Evolutionary conservation across 2,329 filamentous ascomycete species (phyloP).

Genomic region (Calonectria pteridis): DNA sequence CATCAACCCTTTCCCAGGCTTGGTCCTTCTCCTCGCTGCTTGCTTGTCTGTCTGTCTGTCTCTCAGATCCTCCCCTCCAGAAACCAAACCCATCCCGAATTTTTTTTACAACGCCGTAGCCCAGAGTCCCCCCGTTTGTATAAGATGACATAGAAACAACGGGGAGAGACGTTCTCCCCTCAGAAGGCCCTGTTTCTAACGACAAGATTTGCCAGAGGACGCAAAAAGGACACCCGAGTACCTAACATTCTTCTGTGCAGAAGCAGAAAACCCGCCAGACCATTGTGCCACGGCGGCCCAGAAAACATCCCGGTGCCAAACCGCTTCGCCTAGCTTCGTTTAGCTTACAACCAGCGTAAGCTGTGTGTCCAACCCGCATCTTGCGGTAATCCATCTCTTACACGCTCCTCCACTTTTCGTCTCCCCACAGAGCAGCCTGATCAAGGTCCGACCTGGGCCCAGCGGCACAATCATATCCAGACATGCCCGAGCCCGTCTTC

Average conservation of each 20-base stretch:
- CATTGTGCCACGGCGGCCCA: neutral
- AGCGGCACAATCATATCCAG: neutral
- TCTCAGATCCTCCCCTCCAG: neutral
- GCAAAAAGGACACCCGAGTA: conserved; percentile 17
- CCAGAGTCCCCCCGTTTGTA: conserved; percentile 10
- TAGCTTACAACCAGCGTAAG: conserved; percentile 30
- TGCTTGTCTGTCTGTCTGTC: neutral
- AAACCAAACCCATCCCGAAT: conserved; percentile 19
- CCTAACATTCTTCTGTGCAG: conserved; percentile 15
- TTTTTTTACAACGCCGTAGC: conserved; percentile 30
- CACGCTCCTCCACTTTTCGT: conserved; percentile 3
- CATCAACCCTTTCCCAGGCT: neutral
- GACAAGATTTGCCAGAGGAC: neutral
- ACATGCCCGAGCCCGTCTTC: neutral
- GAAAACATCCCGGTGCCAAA: conserved; percentile 13
- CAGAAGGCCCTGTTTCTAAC: neutral
- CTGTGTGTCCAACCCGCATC: conserved; percentile 24
- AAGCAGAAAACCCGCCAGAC: conserved; percentile 10
- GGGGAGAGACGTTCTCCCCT: neutral
- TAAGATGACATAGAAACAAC: conserved; percentile 4
- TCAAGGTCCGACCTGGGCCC: neutral
- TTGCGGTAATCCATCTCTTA: conserved; percentile 21
- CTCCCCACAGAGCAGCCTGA: neutral
- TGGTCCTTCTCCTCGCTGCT: neutral
- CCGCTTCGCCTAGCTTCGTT: conserved; percentile 3